Evolutionary conservation across 768 basidiomycete species (phyloP).

Genomic region (Leccinum uliginosum): DNA sequence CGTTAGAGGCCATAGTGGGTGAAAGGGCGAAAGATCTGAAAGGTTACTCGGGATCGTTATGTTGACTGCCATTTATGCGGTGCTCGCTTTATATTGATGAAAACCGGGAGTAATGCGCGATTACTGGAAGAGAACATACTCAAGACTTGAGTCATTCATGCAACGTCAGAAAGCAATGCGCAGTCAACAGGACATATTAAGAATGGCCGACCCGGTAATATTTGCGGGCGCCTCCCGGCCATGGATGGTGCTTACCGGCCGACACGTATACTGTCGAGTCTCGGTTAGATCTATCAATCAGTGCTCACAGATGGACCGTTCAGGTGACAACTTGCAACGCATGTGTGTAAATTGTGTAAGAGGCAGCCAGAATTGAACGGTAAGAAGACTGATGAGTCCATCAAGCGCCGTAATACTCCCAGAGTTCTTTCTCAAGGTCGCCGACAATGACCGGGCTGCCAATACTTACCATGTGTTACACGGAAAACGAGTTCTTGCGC

Average conservation of each 20-base stretch:
- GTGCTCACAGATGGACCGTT: neutral
- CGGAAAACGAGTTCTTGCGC: neutral
- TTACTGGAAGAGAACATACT: too few species aligned
- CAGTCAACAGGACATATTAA: neutral
- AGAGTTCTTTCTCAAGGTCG: neutral
- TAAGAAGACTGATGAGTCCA: neutral
- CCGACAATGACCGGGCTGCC: neutral
- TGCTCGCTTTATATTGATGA: neutral
- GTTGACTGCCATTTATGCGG: neutral
- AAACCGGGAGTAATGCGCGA: too few species aligned
- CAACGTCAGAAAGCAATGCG: neutral
- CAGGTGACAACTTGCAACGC: neutral
- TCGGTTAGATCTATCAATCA: too few species aligned
- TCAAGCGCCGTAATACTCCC: too few species aligned
- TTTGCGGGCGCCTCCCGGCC: neutral
- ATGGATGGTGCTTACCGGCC: too few species aligned
- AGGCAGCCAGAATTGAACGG: too few species aligned
- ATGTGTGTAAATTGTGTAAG: neutral
- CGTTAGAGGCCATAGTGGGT: conserved; percentile 1
- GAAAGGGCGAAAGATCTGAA: neutral
- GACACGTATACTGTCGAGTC: too few species aligned
- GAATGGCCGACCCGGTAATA: neutral
- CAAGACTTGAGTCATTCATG: neutral
- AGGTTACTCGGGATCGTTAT: neutral
- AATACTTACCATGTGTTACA: neutral